phyloP scores from a whole-genome alignment of 176 grass and related monocot genomes.

The Paspalum vaginatum region DNA sequence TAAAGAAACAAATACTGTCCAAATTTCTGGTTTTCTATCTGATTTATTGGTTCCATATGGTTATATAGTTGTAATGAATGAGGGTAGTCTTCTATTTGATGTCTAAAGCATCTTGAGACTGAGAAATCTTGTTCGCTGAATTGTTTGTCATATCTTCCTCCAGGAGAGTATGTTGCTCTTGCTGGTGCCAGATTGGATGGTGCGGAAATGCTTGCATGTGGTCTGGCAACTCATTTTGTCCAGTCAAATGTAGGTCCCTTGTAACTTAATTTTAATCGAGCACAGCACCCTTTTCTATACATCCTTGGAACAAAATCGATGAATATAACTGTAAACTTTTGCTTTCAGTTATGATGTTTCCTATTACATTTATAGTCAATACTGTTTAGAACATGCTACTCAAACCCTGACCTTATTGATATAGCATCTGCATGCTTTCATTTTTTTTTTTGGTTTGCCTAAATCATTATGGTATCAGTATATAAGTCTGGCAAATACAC shows the following conservation, averaged over 20 bases:
- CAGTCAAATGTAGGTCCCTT: conserved; percentile 62
- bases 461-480: conserved; percentile 18
- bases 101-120: conserved; percentile 2
- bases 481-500: conserved; percentile 29
- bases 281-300: not conserved
- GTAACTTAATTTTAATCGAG: conserved; percentile 13
- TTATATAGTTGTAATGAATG: conserved; percentile 1
- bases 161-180: conserved; percentile 96
- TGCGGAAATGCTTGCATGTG: conserved; percentile 90
- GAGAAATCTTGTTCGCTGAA: conserved; percentile 31
- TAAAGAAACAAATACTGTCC: not conserved
- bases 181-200: conserved; percentile 87
- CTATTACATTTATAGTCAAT: not conserved
- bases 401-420: conserved; percentile 18
- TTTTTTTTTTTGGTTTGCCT: conserved; percentile 27
- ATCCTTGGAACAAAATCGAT: not conserved
- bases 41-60: not conserved
- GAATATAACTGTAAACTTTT: not conserved
- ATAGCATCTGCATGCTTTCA: conserved; percentile 19
- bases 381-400: not conserved
- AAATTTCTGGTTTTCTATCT: conserved; percentile 16
- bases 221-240: conserved; percentile 94
- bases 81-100: conserved; percentile 23
- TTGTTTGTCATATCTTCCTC: conserved; percentile 39
- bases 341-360: not conserved